A percentile compares a stretch with the other conserved stretches of the same genome.
Evolutionary conservation across 495 filamentous ascomycete species (phyloP).

Genomic region (Hypoxylon cercidicola): DNA sequence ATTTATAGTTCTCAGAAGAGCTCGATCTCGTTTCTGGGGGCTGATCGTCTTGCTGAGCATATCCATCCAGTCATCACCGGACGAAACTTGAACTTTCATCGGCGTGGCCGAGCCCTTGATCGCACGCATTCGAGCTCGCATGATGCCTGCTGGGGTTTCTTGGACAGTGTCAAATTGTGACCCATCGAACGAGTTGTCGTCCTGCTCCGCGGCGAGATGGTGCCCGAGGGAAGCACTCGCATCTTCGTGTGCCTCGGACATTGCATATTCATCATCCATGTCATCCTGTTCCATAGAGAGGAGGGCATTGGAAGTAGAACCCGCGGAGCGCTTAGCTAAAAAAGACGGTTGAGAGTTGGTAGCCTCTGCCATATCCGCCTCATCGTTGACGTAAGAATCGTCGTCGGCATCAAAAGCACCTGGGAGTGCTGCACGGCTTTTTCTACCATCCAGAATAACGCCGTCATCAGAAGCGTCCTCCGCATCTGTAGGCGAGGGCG

Average conservation of each 20-base stretch:
- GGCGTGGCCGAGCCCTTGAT: constrained; percentile 67
- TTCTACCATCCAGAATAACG: constrained; percentile 83
- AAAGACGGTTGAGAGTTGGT: constrained; percentile 73
- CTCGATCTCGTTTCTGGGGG: constrained; percentile 85
- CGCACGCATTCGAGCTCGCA: constrained; percentile 66
- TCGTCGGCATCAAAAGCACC: constrained; percentile 76
- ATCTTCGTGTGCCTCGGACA: constrained; percentile 78
- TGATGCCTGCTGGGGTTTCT: constrained; percentile 62
- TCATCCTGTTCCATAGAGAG: constrained; percentile 71
- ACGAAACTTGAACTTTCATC: constrained; percentile 65
- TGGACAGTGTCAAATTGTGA: constrained; percentile 49
- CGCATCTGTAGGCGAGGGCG: constrained; percentile 5
- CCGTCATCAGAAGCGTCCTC: constrained; percentile 62
- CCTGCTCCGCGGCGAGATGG: constrained; percentile 74
- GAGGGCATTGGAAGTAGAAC: constrained; percentile 75
- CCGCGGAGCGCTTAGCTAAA: constrained; percentile 89
- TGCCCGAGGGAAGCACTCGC: constrained; percentile 75
- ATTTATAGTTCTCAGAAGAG: constrained; percentile 58
- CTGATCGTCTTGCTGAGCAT: constrained; percentile 92
- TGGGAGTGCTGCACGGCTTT: constrained; percentile 73
- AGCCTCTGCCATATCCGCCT: constrained; percentile 46
- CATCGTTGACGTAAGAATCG: constrained; percentile 63
- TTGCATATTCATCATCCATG: constrained; percentile 76
- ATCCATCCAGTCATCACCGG: constrained; percentile 82
- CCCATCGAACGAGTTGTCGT: constrained; percentile 53